Base-by-base conservation (phyloP, 768 basidiomycete genomes). In the Russula ochroleuca region DNA sequence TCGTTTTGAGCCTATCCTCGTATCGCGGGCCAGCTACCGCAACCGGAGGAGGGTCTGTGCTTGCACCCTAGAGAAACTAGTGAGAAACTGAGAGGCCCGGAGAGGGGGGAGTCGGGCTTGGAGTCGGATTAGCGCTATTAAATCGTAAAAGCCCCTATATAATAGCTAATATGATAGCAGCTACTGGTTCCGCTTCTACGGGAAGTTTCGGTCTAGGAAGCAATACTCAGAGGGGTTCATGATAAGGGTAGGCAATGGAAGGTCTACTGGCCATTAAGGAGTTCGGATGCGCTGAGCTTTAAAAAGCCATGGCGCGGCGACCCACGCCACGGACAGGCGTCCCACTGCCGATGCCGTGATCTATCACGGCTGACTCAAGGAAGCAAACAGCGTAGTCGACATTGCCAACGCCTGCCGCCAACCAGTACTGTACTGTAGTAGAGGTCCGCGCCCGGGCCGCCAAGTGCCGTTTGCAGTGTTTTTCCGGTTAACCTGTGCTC, bases 111-210 rank as follows among this genome's bases (percentile, higher is more conserved):
- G 78, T 74, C 47, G 87, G n/a, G n/a, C n/a, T n/a, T n/a, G n/a
- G n/a, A n/a, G n/a, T n/a, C n/a, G 87, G 67, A 90, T 88, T 78
- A 91, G 81, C 25, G 90, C 80, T 41, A 92, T 79, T 35, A 93
- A 81, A 78, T 92, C 89, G 75, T 91, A 93, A 79, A 92, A 92
- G n/a, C 90, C 92, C 68, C 88, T n/a, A 81, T 94, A 90, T 43
- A 93, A 78, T 57, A 92, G 76, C 84, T 67, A 87, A 75, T 61
- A 81, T 78, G 33, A 79, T 78, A 28, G 77, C 69, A 35, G 76
- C 75, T 61, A 78, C n/a, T n/a, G n/a, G 77, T 69, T 82, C 75
- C 69, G 78, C 76, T 40, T 77, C 75, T 37, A 74, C 65, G 69
- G 65, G 63, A 45, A n/a, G n/a, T n/a, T n/a, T n/a, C n/a, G n/a